phyloP scores from a whole-genome alignment of 2,329 filamentous ascomycete genomes.

The Fusarium torulosum region DNA sequence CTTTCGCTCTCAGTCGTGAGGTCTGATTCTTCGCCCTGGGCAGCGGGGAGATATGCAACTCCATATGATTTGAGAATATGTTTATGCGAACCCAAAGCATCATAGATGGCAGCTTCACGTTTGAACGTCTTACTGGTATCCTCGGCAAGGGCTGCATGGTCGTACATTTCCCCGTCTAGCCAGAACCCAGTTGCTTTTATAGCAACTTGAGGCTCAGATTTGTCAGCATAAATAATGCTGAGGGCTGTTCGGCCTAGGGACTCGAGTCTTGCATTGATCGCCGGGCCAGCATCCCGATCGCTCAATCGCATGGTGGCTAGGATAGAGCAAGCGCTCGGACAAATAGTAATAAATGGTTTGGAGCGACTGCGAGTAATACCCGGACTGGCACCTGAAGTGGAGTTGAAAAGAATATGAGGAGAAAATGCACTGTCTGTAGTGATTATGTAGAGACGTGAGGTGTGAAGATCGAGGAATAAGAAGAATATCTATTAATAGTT shows the following conservation, averaged over 20 bases:
- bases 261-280: neutral
- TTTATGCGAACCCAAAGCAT: rapidly evolving
- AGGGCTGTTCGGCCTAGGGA: neutral
- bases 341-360: too few species aligned
- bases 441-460: too few species aligned
- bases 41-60: rapidly evolving
- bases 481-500: too few species aligned
- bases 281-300: neutral
- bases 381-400: too few species aligned
- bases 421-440: too few species aligned
- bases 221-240: neutral
- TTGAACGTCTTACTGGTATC: neutral
- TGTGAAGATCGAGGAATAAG: too few species aligned
- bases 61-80: neutral
- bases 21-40: rapidly evolving
- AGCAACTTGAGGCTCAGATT: neutral
- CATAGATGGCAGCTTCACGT: neutral
- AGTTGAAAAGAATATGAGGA: too few species aligned
- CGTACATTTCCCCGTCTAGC: neutral
- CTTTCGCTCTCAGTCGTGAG: rapidly evolving
- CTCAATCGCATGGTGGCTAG: neutral
- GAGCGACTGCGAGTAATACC: too few species aligned
- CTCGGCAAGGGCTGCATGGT: neutral
- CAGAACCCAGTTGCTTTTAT: neutral
- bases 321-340: too few species aligned